Evolutionary conservation across 1,284 basidiomycete species (phyloP).

Genomic region (Cutaneotrichosporon sp.): DNA sequence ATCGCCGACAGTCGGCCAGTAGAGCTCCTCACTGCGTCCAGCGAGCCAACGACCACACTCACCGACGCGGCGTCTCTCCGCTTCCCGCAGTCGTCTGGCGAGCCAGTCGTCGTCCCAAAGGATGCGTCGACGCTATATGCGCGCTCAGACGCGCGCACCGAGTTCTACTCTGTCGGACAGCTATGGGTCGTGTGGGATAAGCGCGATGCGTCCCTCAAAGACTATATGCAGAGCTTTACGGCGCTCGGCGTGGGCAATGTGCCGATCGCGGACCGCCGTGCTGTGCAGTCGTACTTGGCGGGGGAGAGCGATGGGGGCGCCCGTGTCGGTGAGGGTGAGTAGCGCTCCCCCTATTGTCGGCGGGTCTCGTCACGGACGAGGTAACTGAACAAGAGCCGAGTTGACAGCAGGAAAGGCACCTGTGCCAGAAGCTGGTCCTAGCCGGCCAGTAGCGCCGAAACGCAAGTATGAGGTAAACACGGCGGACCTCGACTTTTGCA

Average conservation of each 20-base stretch:
- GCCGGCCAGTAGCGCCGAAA: slow-evolving; percentile 61
- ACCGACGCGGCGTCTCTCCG: slow-evolving; percentile 66
- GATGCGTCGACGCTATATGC: slow-evolving; percentile 67
- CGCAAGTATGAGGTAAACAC: slow-evolving; percentile 74
- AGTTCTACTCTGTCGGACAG: slow-evolving; percentile 75
- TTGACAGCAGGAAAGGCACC: slow-evolving; percentile 31
- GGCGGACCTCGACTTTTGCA: slow-evolving; percentile 76
- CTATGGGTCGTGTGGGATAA: slow-evolving; percentile 76
- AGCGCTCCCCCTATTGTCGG: too few relatives aligned
- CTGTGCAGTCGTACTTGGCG: slow-evolving; percentile 77
- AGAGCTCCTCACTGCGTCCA: slow-evolving; percentile 52
- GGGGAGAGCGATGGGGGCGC: slow-evolving; percentile 59
- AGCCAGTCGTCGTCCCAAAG: slow-evolving; percentile 61
- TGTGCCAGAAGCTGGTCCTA: slow-evolving; percentile 49
- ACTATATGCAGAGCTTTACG: slow-evolving; percentile 81
- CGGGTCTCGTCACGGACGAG: too few relatives aligned
- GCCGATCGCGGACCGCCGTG: slow-evolving; percentile 78
- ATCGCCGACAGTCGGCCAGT: slow-evolving; percentile 32
- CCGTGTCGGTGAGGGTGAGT: slow-evolving; percentile 62
- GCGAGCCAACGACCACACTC: slow-evolving; percentile 56
- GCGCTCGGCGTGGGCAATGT: slow-evolving; percentile 73
- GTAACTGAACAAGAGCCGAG: neutral
- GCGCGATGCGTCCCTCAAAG: slow-evolving; percentile 68
- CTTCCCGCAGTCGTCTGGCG: slow-evolving; percentile 56
- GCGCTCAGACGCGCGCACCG: slow-evolving; percentile 57